Percentiles rank a stretch among this genome's conserved stretches.
Evolutionary conservation across 1,284 basidiomycete genomes (phyloP).

Genomic region (Chiua sp.): DNA sequence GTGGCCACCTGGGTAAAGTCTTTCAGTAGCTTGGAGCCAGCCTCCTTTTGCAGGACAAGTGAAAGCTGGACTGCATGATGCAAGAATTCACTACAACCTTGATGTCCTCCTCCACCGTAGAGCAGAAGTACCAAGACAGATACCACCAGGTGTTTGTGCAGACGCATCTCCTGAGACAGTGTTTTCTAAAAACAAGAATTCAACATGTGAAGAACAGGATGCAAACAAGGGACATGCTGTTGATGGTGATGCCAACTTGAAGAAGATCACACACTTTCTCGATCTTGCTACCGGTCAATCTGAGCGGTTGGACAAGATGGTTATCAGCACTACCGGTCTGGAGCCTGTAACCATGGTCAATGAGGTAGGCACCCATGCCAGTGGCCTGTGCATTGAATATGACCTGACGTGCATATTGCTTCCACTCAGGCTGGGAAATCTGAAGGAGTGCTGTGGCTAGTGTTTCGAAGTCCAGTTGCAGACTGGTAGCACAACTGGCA

Average conservation of each 20-base stretch:
- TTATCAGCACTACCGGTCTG: constrained; percentile 98
- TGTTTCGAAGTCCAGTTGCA: no score
- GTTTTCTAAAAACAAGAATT: constrained; percentile 69
- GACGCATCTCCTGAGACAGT: constrained; percentile 96
- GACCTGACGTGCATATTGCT: constrained; percentile 94
- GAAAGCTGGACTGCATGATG: constrained; percentile 93
- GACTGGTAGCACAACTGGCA: no score
- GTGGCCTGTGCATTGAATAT: constrained; percentile 87
- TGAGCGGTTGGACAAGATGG: constrained; percentile 95
- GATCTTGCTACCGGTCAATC: constrained; percentile 96
- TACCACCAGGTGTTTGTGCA: constrained; percentile 96
- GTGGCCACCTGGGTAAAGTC: constrained; percentile 93
- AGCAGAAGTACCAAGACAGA: constrained; percentile 95
- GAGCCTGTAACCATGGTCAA: constrained; percentile 88
- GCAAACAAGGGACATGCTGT: constrained; percentile 62
- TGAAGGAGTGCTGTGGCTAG: constrained; percentile 92
- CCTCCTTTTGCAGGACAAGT: constrained; percentile 89
- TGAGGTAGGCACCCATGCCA: constrained; percentile 71
- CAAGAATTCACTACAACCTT: constrained; percentile 89
- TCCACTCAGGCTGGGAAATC: constrained; percentile 90
- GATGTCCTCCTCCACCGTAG: constrained; percentile 89
- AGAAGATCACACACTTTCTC: constrained; percentile 98
- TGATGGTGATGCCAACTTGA: constrained; percentile 96
- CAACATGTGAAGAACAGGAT: not conserved
- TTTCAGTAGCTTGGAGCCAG: constrained; percentile 94